Conservation (phyloP, 169 alveolate species). For the Eimeria maxima region DNA sequence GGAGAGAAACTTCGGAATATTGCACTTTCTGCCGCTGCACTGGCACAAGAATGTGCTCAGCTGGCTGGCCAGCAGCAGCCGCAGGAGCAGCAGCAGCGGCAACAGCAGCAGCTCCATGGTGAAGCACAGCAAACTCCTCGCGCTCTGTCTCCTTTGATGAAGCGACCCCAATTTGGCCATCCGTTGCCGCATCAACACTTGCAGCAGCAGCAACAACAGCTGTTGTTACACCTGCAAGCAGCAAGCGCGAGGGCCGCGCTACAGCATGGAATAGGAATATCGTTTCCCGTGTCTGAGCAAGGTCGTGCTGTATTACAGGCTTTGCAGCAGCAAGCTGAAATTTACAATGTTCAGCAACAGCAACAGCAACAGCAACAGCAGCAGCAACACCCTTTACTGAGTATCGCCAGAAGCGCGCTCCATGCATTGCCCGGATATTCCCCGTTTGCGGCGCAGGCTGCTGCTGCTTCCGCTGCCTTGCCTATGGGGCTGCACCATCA, state of each 20-base stretch:
- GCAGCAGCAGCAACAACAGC: constrained; percentile 72
- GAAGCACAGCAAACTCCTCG: constrained; percentile 53
- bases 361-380: constrained; percentile 51
- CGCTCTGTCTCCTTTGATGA: constrained; percentile 27
- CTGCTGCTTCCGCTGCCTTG: constrained; percentile 51
- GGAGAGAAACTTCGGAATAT: constrained; percentile 30
- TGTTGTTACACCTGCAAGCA: constrained; percentile 67
- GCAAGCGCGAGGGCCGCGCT: constrained; percentile 75
- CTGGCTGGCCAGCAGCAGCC: constrained; percentile 63
- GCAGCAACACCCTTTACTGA: constrained; percentile 61
- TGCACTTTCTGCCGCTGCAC: constrained; percentile 62
- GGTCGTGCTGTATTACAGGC: constrained; percentile 73
- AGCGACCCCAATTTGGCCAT: constrained; percentile 49
- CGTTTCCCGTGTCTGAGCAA: constrained; percentile 53
- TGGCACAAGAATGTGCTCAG: constrained; percentile 64
- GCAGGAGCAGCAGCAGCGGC: constrained; percentile 52
- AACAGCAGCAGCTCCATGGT: constrained; percentile 34
- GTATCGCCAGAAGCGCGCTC: constrained; percentile 59
- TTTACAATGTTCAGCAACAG: constrained; percentile 59
- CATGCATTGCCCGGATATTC: constrained; percentile 66
- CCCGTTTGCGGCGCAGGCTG: constrained; percentile 67
- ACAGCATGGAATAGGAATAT: constrained; percentile 51
- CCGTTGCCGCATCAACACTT: constrained; percentile 69
- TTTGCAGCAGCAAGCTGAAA: constrained; percentile 73
- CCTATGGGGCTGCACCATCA: constrained; percentile 75